A percentile compares a stretch with the other conserved stretches of the same genome.
Conservation (phyloP, 2,329 filamentous ascomycete species). For the Diaporthe citri region DNA sequence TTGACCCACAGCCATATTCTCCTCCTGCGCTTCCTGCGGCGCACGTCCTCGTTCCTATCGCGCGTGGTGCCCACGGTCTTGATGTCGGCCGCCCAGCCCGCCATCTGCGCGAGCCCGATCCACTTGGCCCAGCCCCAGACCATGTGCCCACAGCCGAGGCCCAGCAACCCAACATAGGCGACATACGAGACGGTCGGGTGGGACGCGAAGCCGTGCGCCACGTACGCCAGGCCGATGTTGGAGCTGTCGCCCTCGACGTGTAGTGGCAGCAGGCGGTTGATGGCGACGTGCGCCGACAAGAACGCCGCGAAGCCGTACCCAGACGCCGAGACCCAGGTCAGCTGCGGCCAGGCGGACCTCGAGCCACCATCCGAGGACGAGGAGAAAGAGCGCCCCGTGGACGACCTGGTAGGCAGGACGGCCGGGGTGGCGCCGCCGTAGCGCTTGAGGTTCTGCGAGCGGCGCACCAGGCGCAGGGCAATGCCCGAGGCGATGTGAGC, state of each 20-base stretch:
- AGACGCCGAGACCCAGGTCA: slow-evolving; percentile 77
- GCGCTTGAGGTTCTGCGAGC: slow-evolving; percentile 76
- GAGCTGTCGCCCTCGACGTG: slow-evolving; percentile 85
- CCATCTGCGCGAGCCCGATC: slow-evolving; percentile 74
- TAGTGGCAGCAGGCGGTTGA: slow-evolving; percentile 83
- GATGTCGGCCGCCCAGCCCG: slow-evolving; percentile 59
- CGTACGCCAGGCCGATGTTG: slow-evolving; percentile 86
- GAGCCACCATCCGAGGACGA: slow-evolving; percentile 49
- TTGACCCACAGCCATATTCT: slow-evolving; percentile 81
- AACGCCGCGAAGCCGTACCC: slow-evolving; percentile 79
- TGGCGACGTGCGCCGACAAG: slow-evolving; percentile 77
- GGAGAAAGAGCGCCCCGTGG: slow-evolving; percentile 46
- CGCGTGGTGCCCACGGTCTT: slow-evolving; percentile 47
- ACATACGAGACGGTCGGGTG: slow-evolving; percentile 75
- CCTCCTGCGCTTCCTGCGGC: slow-evolving; percentile 66
- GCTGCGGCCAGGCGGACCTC: slow-evolving; percentile 70
- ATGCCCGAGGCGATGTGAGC: slow-evolving; percentile 84
- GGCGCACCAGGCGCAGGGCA: slow-evolving; percentile 79
- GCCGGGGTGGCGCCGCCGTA: slow-evolving; percentile 79
- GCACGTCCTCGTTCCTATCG: slow-evolving; percentile 60
- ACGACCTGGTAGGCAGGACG: slow-evolving; percentile 56
- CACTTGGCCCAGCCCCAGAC: slow-evolving; percentile 89
- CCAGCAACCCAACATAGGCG: slow-evolving; percentile 78
- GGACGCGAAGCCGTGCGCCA: slow-evolving; percentile 85
- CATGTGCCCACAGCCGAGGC: slow-evolving; percentile 79